Conservation (phyloP, 2,329 filamentous ascomycete species). For the Apiospora phragmitis region DNA sequence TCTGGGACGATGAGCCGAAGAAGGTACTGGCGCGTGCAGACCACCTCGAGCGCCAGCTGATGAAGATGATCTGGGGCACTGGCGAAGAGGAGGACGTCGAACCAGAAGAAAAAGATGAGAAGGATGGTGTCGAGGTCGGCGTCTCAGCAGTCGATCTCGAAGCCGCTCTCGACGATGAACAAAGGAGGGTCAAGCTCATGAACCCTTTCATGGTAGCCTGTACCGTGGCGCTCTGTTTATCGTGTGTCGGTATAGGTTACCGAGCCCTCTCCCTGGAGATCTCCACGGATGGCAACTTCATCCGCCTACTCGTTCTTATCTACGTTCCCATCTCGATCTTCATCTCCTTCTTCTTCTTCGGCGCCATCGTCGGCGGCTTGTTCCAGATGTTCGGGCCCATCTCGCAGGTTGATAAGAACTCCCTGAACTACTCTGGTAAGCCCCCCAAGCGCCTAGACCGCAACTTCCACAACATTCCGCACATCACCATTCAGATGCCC, state of each 20-base stretch:
- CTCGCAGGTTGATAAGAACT: slow-evolving; percentile 44
- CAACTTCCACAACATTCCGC: slow-evolving; percentile 42
- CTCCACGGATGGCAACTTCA: slow-evolving; percentile 51
- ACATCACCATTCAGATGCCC: slow-evolving; percentile 51
- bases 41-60: slow-evolving; percentile 52
- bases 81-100: slow-evolving; percentile 42
- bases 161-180: slow-evolving; percentile 39
- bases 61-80: slow-evolving; percentile 58
- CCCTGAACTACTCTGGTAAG: slow-evolving; percentile 45
- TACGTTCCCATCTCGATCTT: slow-evolving; percentile 58
- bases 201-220: slow-evolving; percentile 54
- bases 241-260: slow-evolving; percentile 58
- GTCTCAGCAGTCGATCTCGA: slow-evolving; percentile 44
- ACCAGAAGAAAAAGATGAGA: slow-evolving; percentile 40
- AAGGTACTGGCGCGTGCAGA: slow-evolving; percentile 53
- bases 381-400: slow-evolving; percentile 54
- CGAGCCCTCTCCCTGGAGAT: slow-evolving; percentile 55
- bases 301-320: slow-evolving; percentile 54
- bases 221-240: slow-evolving; percentile 53
- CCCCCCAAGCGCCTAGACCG: slow-evolving; percentile 38
- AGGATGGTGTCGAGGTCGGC: slow-evolving; percentile 34
- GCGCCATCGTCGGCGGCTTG: slow-evolving; percentile 48
- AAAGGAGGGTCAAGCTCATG: slow-evolving; percentile 53
- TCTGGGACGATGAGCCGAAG: slow-evolving; percentile 64
- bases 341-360: slow-evolving; percentile 53